Evolutionary conservation across 1,284 basidiomycete species (phyloP).

Genomic region (Neolentinus lepideus): DNA sequence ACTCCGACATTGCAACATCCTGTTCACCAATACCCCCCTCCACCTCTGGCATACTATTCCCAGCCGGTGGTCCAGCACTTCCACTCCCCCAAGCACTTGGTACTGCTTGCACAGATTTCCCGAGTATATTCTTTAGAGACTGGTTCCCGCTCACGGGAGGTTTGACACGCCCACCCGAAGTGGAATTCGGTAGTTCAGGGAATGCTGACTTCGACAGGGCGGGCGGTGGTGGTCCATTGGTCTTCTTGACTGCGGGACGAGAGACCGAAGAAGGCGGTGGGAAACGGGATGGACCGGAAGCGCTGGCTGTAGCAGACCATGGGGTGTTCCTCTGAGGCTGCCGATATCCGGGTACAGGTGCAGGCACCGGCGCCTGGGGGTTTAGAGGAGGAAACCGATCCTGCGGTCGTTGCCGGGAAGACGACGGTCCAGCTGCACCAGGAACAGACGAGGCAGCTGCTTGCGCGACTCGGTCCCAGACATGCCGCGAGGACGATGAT

Average conservation of each 20-base stretch:
- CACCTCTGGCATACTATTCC: constrained; percentile 13
- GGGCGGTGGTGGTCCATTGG: constrained; percentile 24
- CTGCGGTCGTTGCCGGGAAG: constrained; percentile 17
- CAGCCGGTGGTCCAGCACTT: constrained; percentile 7
- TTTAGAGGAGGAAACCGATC: constrained; percentile 42
- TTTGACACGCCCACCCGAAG: constrained; percentile 30
- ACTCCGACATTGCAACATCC: constrained; percentile 10
- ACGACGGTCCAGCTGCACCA: constrained; percentile 9
- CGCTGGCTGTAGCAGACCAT: constrained; percentile 36
- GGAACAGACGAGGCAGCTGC: constrained; percentile 39
- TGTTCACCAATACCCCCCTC: constrained; percentile 6
- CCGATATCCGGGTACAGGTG: constrained; percentile 29
- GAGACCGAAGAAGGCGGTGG: constrained; percentile 6
- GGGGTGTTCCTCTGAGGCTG: constrained; percentile 46
- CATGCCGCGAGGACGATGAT: constrained; percentile 48
- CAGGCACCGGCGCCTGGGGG: constrained; percentile 20
- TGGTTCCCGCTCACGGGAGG: constrained; percentile 57
- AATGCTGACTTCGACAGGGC: constrained; percentile 56
- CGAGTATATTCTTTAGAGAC: constrained; percentile 67
- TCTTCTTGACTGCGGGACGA: neutral
- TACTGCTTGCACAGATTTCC: constrained; percentile 36
- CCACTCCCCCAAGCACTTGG: constrained; percentile 40
- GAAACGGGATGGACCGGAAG: constrained; percentile 9
- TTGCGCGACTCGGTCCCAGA: constrained; percentile 85
- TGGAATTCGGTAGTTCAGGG: constrained; percentile 57